phyloP scores from a whole-genome alignment of 2,329 filamentous ascomycete species.

The Talaromyces marneffei region DNA sequence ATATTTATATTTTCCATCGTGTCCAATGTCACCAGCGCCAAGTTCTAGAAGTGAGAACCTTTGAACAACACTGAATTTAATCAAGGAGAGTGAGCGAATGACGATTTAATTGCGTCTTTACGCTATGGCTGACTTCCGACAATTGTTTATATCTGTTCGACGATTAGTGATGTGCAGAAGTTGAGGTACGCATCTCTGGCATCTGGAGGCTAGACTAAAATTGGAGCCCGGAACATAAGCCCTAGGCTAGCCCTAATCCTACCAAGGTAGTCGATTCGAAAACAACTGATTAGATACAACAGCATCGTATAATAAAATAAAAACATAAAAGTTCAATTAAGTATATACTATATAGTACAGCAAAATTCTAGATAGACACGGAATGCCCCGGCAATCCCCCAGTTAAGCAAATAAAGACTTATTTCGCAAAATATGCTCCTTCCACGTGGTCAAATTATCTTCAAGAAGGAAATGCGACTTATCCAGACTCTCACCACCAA shows the following conservation, averaged over 20 bases:
- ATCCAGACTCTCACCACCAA: conserved; percentile 32
- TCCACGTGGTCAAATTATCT: conserved; percentile 1
- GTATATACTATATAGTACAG: not conserved
- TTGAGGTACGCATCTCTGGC: not conserved
- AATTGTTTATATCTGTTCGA: not conserved
- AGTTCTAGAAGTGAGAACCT: not conserved
- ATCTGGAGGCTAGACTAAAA: not conserved
- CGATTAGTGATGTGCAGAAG: not conserved
- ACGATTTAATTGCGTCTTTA: not conserved
- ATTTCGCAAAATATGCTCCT: not conserved
- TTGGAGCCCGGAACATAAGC: not conserved
- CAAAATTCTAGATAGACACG: not conserved
- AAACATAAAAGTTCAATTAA: not conserved
- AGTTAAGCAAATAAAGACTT: not conserved
- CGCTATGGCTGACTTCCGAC: not conserved
- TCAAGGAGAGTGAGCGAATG: not conserved
- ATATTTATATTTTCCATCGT: not conserved
- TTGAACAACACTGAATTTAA: not conserved
- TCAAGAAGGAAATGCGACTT: not conserved
- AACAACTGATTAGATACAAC: not conserved
- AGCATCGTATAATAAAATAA: not conserved
- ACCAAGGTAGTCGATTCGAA: not conserved
- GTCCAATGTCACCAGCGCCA: too few relatives aligned
- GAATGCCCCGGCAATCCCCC: not conserved
- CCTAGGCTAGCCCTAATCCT: not conserved